A percentile compares a stretch with the other conserved stretches of the same genome.
Evolutionary conservation across 371 early-diverging fungal species (phyloP).

Genomic region (Rhizopus stolonifer): DNA sequence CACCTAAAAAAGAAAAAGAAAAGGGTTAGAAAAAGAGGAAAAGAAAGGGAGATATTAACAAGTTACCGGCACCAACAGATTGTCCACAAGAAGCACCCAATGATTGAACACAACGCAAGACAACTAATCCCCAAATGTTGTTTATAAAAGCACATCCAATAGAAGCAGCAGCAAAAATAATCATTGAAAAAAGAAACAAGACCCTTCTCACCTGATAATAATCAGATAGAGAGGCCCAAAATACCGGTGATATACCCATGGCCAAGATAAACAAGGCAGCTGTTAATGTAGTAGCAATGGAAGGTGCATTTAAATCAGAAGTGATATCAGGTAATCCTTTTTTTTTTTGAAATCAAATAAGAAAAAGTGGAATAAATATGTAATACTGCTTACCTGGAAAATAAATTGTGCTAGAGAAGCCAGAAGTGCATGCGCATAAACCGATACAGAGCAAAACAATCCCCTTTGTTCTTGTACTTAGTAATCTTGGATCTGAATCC

Average conservation of each 20-base stretch:
- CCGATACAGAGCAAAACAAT: slow-evolving; percentile 8
- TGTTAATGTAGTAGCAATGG: slow-evolving; percentile 53
- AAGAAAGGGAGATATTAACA: not conserved
- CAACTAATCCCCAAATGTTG: slow-evolving; percentile 58
- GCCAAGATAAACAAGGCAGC: slow-evolving; percentile 56
- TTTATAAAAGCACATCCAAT: slow-evolving; percentile 65
- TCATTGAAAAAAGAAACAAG: slow-evolving; percentile 55
- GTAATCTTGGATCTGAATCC: slow-evolving; percentile 12
- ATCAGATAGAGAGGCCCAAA: slow-evolving; percentile 73
- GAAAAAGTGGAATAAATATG: not conserved
- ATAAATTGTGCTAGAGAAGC: slow-evolving; percentile 29
- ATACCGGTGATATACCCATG: slow-evolving; percentile 60
- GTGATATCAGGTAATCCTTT: slow-evolving; percentile 49
- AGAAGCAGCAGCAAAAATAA: slow-evolving; percentile 62
- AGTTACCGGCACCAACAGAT: slow-evolving; percentile 60
- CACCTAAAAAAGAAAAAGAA: slow-evolving; percentile 24
- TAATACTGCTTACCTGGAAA: slow-evolving; percentile 32
- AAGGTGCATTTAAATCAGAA: slow-evolving; percentile 45
- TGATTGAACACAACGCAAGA: slow-evolving; percentile 71
- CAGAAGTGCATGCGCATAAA: slow-evolving; percentile 17
- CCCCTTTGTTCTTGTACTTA: slow-evolving; percentile 4
- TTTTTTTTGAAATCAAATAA: slow-evolving; percentile 4
- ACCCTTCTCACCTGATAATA: slow-evolving; percentile 55
- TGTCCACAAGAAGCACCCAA: slow-evolving; percentile 66
- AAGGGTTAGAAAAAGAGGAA: slow-evolving; percentile 38